Evolutionary conservation across 1,284 basidiomycete genomes (phyloP).

Genomic region (Puccinia brachypodii): DNA sequence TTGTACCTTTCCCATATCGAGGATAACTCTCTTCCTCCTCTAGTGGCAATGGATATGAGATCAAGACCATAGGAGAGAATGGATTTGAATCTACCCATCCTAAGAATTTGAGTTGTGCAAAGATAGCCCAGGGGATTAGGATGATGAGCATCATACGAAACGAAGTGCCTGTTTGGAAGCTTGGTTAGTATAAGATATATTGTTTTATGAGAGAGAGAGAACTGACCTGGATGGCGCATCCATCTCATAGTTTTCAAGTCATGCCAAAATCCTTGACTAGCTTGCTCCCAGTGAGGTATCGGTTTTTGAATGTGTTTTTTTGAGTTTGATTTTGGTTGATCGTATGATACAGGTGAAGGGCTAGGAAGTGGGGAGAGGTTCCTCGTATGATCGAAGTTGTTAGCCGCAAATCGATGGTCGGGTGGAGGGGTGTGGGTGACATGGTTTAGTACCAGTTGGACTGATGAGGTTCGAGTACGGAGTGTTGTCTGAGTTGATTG

Average conservation of each 20-base stretch:
- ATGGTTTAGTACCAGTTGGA: conserved; percentile 35
- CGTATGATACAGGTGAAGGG: neutral
- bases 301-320: neutral
- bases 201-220: conserved; percentile 63
- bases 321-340: neutral
- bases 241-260: conserved; percentile 66
- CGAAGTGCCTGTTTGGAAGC: conserved; percentile 26
- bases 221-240: conserved; percentile 71
- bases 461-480: conserved; percentile 31
- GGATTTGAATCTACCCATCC: conserved; percentile 69
- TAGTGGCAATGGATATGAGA: conserved; percentile 65
- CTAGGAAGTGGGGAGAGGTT: neutral
- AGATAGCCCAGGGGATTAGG: conserved; percentile 29
- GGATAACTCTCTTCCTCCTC: conserved; percentile 63
- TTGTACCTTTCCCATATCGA: conserved; percentile 70
- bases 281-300: conserved; percentile 30
- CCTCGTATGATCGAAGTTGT: conserved; percentile 31
- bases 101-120: conserved; percentile 55
- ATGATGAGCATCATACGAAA: conserved; percentile 50
- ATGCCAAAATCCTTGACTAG: conserved; percentile 59
- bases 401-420: conserved; percentile 36
- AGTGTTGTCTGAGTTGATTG: neutral
- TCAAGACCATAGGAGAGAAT: conserved; percentile 71
- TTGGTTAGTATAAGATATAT: conserved; percentile 49
- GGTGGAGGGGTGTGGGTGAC: conserved; percentile 38